A percentile compares a stretch with the other conserved stretches of the same genome.
Evolutionary conservation across 495 filamentous ascomycete species (phyloP).

Genomic region (Hyaloscypha bicolor): DNA sequence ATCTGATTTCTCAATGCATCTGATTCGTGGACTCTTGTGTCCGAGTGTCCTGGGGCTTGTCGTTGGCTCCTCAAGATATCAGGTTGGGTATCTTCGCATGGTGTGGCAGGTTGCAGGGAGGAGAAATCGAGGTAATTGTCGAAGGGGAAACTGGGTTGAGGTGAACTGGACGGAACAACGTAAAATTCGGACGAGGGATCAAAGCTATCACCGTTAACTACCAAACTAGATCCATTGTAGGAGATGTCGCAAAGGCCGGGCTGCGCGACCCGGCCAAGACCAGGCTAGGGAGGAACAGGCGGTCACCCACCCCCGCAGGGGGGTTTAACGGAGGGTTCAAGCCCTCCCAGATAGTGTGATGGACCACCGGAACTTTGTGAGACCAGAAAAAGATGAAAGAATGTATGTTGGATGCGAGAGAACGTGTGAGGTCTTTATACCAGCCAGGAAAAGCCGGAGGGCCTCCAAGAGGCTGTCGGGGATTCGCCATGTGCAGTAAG

Average conservation of each 20-base stretch:
- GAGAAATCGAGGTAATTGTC: not conserved
- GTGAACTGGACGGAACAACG: not conserved
- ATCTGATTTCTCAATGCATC: not conserved
- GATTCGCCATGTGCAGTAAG: not conserved
- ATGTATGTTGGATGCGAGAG: not conserved
- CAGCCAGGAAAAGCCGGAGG: not conserved
- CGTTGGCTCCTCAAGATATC: not conserved
- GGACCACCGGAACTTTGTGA: not conserved
- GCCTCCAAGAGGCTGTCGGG: not conserved
- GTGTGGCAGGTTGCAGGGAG: not conserved
- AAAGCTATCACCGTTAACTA: not conserved
- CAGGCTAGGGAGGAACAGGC: not conserved
- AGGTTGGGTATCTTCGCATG: not conserved
- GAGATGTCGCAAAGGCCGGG: not conserved
- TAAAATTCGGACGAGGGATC: not conserved
- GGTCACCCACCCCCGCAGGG: not conserved
- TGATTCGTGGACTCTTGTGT: not conserved
- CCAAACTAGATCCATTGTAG: constrained; percentile 1
- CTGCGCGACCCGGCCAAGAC: not conserved
- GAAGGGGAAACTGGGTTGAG: not conserved
- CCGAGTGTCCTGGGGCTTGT: not conserved
- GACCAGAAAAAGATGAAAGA: not conserved
- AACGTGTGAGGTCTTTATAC: not conserved
- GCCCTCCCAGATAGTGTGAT: not conserved
- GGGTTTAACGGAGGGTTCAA: not conserved